A percentile compares a stretch with the other conserved stretches of the same genome.
Conservation (phyloP, 768 basidiomycete genomes). For the Termitomyces heimii region DNA sequence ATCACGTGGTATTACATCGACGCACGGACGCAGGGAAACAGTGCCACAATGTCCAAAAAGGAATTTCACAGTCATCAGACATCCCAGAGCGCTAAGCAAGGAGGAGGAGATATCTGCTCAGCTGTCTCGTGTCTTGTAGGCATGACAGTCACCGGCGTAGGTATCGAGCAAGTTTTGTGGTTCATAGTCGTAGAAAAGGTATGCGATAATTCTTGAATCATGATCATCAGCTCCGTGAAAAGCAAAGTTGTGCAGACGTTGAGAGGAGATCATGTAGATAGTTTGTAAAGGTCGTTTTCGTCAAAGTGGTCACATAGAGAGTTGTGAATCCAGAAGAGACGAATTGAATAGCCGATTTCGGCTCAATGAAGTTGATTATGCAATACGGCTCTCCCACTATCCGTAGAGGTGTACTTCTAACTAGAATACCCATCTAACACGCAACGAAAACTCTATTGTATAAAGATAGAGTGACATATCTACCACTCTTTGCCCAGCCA, state of each 20-base stretch:
- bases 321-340: neutral
- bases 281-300: neutral
- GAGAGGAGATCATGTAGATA: neutral
- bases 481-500: neutral
- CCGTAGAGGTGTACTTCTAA: neutral
- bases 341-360: neutral
- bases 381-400: conserved; percentile 7
- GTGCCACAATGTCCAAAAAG: neutral
- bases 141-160: neutral
- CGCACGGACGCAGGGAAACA: conserved; percentile 18
- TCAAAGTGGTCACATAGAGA: neutral
- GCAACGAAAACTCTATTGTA: neutral
- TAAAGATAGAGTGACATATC: neutral
- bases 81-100: neutral
- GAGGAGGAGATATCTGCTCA: neutral
- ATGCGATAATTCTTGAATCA: neutral
- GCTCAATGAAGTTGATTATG: conserved; percentile 8
- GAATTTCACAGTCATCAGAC: neutral
- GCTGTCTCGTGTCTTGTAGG: neutral
- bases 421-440: neutral
- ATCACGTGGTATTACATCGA: conserved; percentile 21
- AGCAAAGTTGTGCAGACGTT: neutral
- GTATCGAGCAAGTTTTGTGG: neutral
- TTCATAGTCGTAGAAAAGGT: neutral
- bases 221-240: neutral